A percentile compares a stretch with the other conserved stretches of the same genome.
Evolutionary conservation across 345 rosid species (phyloP).

Genomic region (Lumnitzera littorea): DNA sequence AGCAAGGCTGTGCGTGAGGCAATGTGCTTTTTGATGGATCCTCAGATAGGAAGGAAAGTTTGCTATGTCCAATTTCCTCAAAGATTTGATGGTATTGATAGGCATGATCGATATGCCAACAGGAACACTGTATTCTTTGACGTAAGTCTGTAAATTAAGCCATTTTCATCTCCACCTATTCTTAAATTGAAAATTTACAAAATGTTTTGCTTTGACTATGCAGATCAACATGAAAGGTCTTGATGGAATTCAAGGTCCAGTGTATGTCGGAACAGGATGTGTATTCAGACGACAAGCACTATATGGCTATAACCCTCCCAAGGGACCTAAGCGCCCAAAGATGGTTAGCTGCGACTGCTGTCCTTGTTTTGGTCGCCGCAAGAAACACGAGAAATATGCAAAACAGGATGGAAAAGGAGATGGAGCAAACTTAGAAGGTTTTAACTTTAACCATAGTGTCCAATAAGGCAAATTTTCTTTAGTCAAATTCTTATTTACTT

Average conservation of each 20-base stretch:
- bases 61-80: constrained; percentile 94
- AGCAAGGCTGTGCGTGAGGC: constrained; percentile 86
- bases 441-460: no score
- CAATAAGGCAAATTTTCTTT: background rate
- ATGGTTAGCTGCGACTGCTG: constrained; percentile 96
- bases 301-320: constrained; percentile 94
- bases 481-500: background rate
- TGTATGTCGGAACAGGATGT: constrained; percentile 94
- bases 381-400: constrained; percentile 46
- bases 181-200: background rate
- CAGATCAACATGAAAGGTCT: constrained; percentile 82
- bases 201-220: constrained; percentile 6
- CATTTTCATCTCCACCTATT: background rate
- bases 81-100: constrained; percentile 87
- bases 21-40: constrained; percentile 96
- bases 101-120: constrained; percentile 80
- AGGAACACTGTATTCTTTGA: constrained; percentile 90
- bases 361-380: constrained; percentile 88
- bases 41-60: constrained; percentile 70
- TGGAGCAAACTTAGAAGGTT: constrained; percentile 56
- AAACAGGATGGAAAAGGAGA: constrained; percentile 41
- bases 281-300: constrained; percentile 89
- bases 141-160: constrained; percentile 30
- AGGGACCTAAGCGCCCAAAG: constrained; percentile 86
- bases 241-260: constrained; percentile 93